phyloP scores from a whole-genome alignment of 75 land plant genomes.

The Larix kaempferi region DNA sequence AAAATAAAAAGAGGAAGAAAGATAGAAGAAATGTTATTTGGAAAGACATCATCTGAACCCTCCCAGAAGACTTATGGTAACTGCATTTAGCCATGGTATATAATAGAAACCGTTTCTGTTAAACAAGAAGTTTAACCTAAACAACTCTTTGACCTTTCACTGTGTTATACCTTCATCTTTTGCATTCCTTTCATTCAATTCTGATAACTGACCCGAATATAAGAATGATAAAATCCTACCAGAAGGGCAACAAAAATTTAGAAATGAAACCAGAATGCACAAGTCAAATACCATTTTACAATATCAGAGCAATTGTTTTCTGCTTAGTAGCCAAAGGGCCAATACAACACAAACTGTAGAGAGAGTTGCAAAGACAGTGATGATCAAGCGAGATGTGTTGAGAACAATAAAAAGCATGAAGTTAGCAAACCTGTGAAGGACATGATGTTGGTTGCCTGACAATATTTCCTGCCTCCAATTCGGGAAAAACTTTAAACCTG shows the following conservation, averaged over 20 bases:
- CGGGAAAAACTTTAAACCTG: slow-evolving; percentile 83
- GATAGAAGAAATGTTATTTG: no score
- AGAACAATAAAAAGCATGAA: background rate
- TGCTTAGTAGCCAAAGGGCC: background rate
- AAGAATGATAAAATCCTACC: background rate
- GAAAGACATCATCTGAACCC: no score
- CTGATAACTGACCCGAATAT: background rate
- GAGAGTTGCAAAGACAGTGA: background rate
- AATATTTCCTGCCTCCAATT: slow-evolving; percentile 72
- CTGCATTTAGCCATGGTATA: no score
- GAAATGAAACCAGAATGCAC: background rate
- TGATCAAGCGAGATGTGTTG: background rate
- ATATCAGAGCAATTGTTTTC: background rate
- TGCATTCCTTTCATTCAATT: background rate
- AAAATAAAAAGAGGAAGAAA: no score
- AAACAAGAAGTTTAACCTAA: background rate
- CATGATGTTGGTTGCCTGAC: slow-evolving; percentile 64
- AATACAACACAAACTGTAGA: background rate
- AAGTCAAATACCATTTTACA: background rate
- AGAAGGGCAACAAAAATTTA: background rate
- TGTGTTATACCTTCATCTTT: background rate
- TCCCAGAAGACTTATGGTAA: no score
- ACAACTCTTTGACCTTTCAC: background rate
- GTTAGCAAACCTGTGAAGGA: slow-evolving; percentile 59
- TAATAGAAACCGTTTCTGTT: no score